Base-by-base conservation (phyloP, 768 basidiomycete species). In the Austroboletus festivus region DNA sequence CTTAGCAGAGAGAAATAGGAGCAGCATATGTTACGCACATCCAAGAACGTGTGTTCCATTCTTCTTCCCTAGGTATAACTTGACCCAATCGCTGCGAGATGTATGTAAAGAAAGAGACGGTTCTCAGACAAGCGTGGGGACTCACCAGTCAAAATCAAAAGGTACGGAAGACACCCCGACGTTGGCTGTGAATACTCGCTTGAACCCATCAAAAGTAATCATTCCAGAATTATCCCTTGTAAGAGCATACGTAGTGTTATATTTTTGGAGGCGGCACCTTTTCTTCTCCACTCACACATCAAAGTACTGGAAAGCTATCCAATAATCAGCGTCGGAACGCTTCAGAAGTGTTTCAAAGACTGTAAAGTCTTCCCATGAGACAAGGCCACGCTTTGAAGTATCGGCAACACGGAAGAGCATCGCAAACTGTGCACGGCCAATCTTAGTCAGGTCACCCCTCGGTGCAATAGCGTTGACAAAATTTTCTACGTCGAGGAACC, bases 401-500 rank as follows among this genome's bases (percentile, higher is more conserved):
- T 93, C 93, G 41, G 92, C 92, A 49, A 94, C 89, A 47, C 84
- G 83, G 72, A 94, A 95, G 53, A 95, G 78, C 50, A 94, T 86
- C 33, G 82, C 85, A 63, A 91, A 98, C 63, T 96, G 93, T 8
- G 85, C 80, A 19, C 89, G 85, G 30, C 84, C 84, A 57, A 97
- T 94, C 68, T 86, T 89, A 47, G 82, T 77, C 57, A 93, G 76
- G 73, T 95, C 93, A 28, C 80, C 83, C 41, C 79, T 79, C 2
- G 95, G 93, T 26, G 89, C 93, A 67, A 98, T 94, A 44, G 96
- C 94, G 65, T 91, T 90, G 57, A 98, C 87, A 69, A 99, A 99
- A 60, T 84, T 84, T 24, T 93, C 86, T 30, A 78, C 73, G 70
- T 92, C 88, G 40, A 99, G 77, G 65, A 82, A 95, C 69, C 94